Conservation (phyloP, 257 asterid species). For the Lycium ferocissimum region DNA sequence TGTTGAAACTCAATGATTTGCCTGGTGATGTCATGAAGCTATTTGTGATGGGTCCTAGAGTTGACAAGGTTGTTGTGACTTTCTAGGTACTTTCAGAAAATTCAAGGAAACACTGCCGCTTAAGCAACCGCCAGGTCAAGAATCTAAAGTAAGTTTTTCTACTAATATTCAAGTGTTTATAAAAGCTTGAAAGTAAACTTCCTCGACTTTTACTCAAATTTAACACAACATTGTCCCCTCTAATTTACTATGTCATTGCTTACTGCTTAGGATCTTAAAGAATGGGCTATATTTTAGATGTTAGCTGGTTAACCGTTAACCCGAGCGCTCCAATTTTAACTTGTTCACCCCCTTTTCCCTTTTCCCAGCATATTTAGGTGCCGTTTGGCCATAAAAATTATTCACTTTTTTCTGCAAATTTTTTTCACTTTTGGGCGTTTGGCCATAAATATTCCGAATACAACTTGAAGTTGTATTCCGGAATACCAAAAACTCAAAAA, state of each 20-base stretch:
- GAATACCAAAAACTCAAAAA: too few relatives aligned
- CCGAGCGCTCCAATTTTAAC: background rate
- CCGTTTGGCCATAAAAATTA: too few relatives aligned
- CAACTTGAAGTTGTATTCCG: too few relatives aligned
- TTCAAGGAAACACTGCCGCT: slow-evolving; percentile 79
- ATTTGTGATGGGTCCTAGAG: background rate
- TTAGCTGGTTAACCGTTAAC: background rate
- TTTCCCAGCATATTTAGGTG: background rate
- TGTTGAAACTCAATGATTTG: background rate
- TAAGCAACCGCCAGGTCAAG: slow-evolving; percentile 56
- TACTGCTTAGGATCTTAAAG: background rate
- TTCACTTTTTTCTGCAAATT: too few relatives aligned
- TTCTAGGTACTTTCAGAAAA: slow-evolving; percentile 90
- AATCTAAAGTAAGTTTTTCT: slow-evolving; percentile 58
- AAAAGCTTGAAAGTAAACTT: background rate
- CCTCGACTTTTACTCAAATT: background rate
- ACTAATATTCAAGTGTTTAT: background rate
- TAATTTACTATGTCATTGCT: background rate
- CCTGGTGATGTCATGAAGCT: background rate
- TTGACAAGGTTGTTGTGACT: background rate
- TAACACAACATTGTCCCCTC: background rate
- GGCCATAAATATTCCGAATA: too few relatives aligned
- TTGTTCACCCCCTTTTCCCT: background rate
- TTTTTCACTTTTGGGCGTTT: too few relatives aligned
- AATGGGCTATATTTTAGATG: background rate